Conservation (phyloP, 345 rosid species). For the Salix koriyanagi region DNA sequence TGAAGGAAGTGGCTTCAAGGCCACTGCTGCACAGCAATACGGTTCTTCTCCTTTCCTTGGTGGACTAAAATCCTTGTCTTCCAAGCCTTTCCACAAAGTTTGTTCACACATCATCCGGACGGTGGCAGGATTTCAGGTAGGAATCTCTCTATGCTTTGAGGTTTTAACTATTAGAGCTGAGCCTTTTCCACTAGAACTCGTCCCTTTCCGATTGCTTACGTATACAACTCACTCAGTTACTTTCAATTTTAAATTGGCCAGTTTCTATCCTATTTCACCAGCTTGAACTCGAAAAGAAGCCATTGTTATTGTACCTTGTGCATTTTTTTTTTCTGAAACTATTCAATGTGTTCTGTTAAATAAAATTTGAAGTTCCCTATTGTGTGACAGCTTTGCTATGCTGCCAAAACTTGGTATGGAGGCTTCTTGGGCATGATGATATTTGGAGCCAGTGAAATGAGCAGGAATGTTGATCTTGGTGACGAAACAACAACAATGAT, state of each 20-base stretch:
- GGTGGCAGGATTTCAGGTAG: slow-evolving; percentile 98
- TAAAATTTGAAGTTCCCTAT: neutral
- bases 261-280: too few relatives aligned
- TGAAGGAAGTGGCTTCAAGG: slow-evolving; percentile 97
- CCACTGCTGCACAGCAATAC: slow-evolving; percentile 97
- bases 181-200: neutral
- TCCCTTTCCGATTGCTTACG: neutral
- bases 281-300: too few relatives aligned
- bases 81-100: slow-evolving; percentile 90
- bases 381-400: slow-evolving; percentile 72
- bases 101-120: slow-evolving; percentile 91
- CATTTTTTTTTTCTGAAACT: too few relatives aligned
- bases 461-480: slow-evolving; percentile 94
- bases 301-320: too few relatives aligned
- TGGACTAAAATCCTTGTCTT: slow-evolving; percentile 81
- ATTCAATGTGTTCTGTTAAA: neutral
- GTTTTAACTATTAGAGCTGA: neutral
- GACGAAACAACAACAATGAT: slow-evolving; percentile 96
- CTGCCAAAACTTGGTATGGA: slow-evolving; percentile 97
- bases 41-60: slow-evolving; percentile 92
- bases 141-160: neutral
- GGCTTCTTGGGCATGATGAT: slow-evolving; percentile 93
- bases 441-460: slow-evolving; percentile 98
- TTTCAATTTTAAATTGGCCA: too few relatives aligned
- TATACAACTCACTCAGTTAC: too few relatives aligned